Conservation (phyloP, 768 basidiomycete genomes). For the Coprinopsis cinerea region DNA sequence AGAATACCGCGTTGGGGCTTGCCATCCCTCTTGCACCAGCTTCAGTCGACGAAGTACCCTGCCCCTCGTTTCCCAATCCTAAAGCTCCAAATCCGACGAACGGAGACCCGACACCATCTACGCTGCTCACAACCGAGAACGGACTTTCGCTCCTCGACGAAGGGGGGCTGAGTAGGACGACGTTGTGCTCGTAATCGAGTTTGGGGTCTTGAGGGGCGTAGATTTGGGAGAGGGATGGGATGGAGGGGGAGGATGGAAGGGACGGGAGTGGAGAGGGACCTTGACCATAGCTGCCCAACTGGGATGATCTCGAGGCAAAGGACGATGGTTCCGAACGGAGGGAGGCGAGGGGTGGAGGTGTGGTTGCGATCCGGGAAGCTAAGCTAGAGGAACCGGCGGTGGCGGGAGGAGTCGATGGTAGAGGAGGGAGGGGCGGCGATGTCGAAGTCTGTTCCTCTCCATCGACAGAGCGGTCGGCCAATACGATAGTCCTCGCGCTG, state of each 20-base stretch:
- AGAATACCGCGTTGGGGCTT: too few species aligned
- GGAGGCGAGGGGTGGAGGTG: too few species aligned
- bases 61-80: neutral
- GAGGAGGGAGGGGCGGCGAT: neutral
- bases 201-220: slow-evolving; percentile 38
- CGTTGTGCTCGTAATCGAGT: slow-evolving; percentile 36
- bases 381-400: neutral
- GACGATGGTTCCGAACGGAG: too few species aligned
- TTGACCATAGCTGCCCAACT: too few species aligned
- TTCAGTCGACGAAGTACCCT: too few species aligned
- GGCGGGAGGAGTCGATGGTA: neutral
- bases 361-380: too few species aligned
- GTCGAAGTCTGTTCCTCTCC: neutral
- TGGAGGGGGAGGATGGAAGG: slow-evolving; percentile 11
- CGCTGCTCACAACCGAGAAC: slow-evolving; percentile 23
- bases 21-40: neutral
- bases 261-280: neutral
- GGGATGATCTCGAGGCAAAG: too few species aligned
- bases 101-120: slow-evolving; percentile 10
- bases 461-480: neutral
- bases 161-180: slow-evolving; percentile 39
- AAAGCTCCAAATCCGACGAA: neutral
- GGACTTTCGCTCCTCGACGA: slow-evolving; percentile 37
- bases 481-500: neutral
- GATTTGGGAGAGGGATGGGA: slow-evolving; percentile 38